Percentiles rank a stretch among this genome's conserved stretches.
Evolutionary conservation across 352 stramenopile genomes (phyloP).

Genomic region (Phytophthora citricola): DNA sequence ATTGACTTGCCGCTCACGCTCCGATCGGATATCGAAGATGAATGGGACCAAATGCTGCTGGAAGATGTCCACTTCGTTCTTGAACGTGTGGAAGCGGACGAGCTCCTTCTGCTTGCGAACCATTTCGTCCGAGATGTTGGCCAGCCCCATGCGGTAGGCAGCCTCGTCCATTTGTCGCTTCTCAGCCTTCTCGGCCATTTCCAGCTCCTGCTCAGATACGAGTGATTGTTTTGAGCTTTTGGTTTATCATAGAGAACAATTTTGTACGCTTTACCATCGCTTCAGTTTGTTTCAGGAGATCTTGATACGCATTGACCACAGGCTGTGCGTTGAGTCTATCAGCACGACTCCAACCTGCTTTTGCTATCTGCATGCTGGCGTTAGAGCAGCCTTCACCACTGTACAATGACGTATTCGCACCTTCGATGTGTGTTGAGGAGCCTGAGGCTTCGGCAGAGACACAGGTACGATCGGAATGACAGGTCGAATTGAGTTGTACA

Average conservation of each 20-base stretch:
- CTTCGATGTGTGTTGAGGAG: conserved; percentile 22
- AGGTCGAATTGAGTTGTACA: conserved; percentile 8
- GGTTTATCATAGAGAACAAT: not conserved
- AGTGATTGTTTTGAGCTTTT: conserved; percentile 3
- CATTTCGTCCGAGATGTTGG: conserved; percentile 64
- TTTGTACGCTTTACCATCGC: conserved; percentile 43
- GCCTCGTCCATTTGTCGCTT: conserved; percentile 44
- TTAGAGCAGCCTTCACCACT: too few relatives aligned
- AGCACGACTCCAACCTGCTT: conserved; percentile 17
- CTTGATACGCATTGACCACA: conserved; percentile 55
- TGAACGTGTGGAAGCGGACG: conserved; percentile 70
- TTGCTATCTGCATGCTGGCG: conserved; percentile 22
- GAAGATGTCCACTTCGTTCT: conserved; percentile 85
- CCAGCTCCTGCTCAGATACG: conserved; percentile 29
- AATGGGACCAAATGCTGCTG: conserved; percentile 79
- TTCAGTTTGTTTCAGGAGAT: conserved; percentile 55
- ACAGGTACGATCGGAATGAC: conserved; percentile 14
- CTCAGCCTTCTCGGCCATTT: conserved; percentile 37
- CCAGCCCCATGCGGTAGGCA: conserved; percentile 58
- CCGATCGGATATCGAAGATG: conserved; percentile 60
- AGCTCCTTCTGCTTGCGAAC: conserved; percentile 60
- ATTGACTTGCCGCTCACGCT: conserved; percentile 60
- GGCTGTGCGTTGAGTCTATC: conserved; percentile 44
- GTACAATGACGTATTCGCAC: conserved; percentile 1
- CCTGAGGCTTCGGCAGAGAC: not conserved